Percentiles rank a stretch among this genome's conserved stretches.
Evolutionary conservation across 108 stramenopile genomes (phyloP).

Genomic region (Skeletonema grethae): DNA sequence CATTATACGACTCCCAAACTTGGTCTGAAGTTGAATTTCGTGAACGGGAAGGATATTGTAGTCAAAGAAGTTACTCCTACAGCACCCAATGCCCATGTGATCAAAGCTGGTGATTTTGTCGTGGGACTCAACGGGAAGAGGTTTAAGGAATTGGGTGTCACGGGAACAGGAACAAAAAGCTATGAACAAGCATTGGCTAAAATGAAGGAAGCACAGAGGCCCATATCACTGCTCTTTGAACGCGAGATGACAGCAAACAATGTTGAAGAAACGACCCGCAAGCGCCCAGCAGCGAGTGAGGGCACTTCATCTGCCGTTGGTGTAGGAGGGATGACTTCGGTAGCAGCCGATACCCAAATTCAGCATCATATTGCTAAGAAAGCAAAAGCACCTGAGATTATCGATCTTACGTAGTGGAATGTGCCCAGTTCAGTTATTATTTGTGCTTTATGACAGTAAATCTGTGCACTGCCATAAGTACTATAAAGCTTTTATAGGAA

Average conservation of each 20-base stretch:
- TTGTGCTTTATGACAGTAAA: not conserved
- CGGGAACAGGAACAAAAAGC: not conserved
- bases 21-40: not conserved
- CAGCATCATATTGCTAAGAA: constrained; percentile 9
- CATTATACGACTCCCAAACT: not conserved
- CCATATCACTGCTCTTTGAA: not conserved
- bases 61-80: not conserved
- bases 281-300: not conserved
- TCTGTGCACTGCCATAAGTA: not conserved
- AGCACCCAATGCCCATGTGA: not conserved
- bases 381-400: constrained; percentile 2
- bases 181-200: not conserved
- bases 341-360: not conserved
- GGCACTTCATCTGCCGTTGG: not conserved
- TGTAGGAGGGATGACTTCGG: not conserved
- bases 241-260: not conserved
- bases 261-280: not conserved
- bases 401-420: constrained; percentile 6
- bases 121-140: not conserved
- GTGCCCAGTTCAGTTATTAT: not conserved
- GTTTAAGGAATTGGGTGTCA: constrained; percentile 1
- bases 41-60: not conserved
- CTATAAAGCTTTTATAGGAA: no score
- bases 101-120: constrained; percentile 4
- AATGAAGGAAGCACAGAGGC: not conserved